Conservation (phyloP, 768 basidiomycete genomes). For the Rhizopogon sp. region DNA sequence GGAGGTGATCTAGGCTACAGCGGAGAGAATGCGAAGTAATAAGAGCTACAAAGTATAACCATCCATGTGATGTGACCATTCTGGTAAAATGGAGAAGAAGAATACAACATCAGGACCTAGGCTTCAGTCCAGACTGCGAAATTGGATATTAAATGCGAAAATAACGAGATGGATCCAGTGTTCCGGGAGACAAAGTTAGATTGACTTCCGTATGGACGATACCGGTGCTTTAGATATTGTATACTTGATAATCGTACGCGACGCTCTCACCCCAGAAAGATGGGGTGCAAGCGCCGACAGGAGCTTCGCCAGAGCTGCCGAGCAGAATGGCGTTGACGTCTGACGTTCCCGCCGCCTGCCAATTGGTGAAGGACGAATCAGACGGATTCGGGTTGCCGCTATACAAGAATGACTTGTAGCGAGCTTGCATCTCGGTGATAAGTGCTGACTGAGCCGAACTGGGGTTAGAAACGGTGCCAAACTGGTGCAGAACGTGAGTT, state of each 20-base stretch:
- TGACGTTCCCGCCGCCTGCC: constrained; percentile 48
- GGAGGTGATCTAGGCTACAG: not conserved
- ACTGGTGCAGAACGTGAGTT: constrained; percentile 16
- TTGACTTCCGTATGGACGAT: not conserved
- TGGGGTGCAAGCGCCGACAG: constrained; percentile 56
- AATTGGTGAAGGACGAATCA: constrained; percentile 38
- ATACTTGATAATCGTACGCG: constrained; percentile 71
- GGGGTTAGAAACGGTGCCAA: constrained; percentile 55
- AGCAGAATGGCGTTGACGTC: constrained; percentile 56
- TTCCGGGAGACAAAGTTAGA: not conserved
- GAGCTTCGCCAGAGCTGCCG: constrained; percentile 49
- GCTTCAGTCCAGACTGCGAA: not conserved
- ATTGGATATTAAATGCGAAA: not conserved
- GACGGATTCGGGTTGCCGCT: constrained; percentile 58
- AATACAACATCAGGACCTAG: not conserved
- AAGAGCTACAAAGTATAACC: not conserved
- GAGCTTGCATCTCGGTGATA: constrained; percentile 59
- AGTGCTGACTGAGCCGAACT: constrained; percentile 52
- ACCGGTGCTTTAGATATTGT: constrained; percentile 28
- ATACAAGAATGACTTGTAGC: constrained; percentile 62
- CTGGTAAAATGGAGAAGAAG: not conserved
- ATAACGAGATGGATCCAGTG: not conserved
- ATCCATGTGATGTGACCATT: not conserved
- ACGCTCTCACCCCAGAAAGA: constrained; percentile 64
- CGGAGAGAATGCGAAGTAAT: not conserved